Conservation (phyloP, 306 rosid species). For the Vachellia pachyceras region DNA sequence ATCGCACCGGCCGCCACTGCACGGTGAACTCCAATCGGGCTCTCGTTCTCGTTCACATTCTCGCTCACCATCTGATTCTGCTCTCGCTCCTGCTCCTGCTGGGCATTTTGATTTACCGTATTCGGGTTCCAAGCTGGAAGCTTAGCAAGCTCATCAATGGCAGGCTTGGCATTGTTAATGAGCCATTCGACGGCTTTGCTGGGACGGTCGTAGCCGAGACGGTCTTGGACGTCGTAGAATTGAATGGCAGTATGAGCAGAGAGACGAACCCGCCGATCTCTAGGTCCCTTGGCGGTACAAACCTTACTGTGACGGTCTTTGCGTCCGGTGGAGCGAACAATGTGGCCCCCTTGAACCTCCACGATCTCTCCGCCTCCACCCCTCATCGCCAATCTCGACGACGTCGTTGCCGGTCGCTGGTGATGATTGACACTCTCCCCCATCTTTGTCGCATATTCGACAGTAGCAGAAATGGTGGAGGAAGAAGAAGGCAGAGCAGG, state of each 20-base stretch:
- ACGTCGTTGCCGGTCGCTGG: slow-evolving; percentile 28
- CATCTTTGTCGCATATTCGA: slow-evolving; percentile 80
- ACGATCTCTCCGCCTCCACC: slow-evolving; percentile 66
- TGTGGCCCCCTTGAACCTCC: slow-evolving; percentile 92
- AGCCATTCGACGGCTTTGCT: slow-evolving; percentile 99
- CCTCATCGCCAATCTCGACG: slow-evolving; percentile 57
- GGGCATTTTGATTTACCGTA: neutral
- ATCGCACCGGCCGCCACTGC: slow-evolving; percentile 29
- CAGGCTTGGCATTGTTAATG: slow-evolving; percentile 78
- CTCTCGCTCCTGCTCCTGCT: slow-evolving; percentile 20
- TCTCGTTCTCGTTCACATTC: slow-evolving; percentile 9
- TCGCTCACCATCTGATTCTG: slow-evolving; percentile 30
- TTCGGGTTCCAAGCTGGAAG: slow-evolving; percentile 85
- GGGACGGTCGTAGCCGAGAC: slow-evolving; percentile 94
- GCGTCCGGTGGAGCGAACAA: slow-evolving; percentile 81
- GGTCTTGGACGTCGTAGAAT: slow-evolving; percentile 97
- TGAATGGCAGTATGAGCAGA: slow-evolving; percentile 93
- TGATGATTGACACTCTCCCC: slow-evolving; percentile 46
- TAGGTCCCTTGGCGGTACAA: slow-evolving; percentile 88
- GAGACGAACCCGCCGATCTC: slow-evolving; percentile 94
- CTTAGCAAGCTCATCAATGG: slow-evolving; percentile 86
- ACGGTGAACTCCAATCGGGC: slow-evolving; percentile 36
- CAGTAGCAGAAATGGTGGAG: neutral
- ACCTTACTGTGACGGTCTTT: slow-evolving; percentile 99
- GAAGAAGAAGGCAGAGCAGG: neutral